Evolutionary conservation across 2,329 filamentous ascomycete species (phyloP).

Genomic region (Sclerotinia borealis): DNA sequence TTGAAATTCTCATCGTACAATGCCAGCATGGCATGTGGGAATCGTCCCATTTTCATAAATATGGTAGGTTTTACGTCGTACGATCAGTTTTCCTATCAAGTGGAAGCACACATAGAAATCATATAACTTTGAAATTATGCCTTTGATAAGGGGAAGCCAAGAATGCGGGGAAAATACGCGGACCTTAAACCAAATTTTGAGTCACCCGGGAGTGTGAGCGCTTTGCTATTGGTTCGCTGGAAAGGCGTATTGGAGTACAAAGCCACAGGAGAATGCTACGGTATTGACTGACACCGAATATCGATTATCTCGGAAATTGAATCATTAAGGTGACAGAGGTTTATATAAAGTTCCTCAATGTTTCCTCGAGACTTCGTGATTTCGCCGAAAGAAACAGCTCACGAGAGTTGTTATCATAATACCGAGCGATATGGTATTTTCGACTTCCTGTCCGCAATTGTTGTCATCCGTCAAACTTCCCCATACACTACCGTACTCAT

Average conservation of each 20-base stretch:
- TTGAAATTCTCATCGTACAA: background rate
- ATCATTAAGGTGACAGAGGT: background rate
- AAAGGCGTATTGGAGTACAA: background rate
- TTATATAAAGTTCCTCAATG: background rate
- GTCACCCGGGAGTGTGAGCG: background rate
- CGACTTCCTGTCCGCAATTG: background rate
- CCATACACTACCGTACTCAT: background rate
- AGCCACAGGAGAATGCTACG: background rate
- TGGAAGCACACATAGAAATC: background rate
- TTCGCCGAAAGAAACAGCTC: background rate
- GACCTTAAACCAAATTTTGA: background rate
- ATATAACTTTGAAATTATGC: background rate
- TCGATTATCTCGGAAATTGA: background rate
- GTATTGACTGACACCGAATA: background rate
- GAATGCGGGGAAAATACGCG: background rate
- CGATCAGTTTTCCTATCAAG: background rate
- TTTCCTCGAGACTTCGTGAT: background rate
- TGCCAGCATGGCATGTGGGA: background rate
- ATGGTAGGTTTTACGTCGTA: background rate
- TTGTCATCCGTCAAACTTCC: background rate
- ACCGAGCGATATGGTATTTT: background rate
- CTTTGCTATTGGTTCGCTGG: background rate
- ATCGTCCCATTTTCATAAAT: background rate
- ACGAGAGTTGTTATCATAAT: background rate
- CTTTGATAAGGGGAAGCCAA: background rate